Percentiles rank a stretch among this genome's conserved stretches.
Conservation (phyloP, 1,284 basidiomycete genomes). For the Moniliella sp. region DNA sequence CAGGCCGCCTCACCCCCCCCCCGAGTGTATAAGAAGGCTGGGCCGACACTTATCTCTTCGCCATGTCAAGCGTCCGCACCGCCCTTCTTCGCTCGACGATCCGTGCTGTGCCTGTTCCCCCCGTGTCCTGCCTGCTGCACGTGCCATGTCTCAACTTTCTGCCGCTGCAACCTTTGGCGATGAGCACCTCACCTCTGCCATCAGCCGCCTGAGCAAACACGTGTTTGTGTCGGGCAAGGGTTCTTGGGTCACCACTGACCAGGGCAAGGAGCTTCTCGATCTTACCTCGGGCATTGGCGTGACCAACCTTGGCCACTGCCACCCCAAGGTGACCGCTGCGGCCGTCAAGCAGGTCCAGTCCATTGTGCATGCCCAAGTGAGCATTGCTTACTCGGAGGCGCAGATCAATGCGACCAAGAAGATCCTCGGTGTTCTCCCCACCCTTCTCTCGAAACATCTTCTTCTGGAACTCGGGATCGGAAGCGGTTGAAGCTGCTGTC, state of each 20-base stretch:
- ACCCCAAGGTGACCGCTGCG: constrained; percentile 22
- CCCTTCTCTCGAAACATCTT: constrained; percentile 63
- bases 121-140: too few species aligned
- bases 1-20: too few species aligned
- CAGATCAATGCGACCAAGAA: constrained; percentile 18
- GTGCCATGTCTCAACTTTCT: too few species aligned
- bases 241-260: constrained; percentile 16
- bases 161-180: constrained; percentile 13
- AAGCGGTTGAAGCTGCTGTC: constrained; percentile 62
- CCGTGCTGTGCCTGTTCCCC: too few species aligned
- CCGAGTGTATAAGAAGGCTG: too few species aligned
- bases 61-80: too few species aligned
- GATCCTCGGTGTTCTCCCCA: constrained; percentile 45
- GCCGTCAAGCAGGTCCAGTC: constrained; percentile 22
- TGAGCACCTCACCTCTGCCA: constrained; percentile 22
- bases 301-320: constrained; percentile 29
- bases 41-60: too few species aligned
- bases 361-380: constrained; percentile 29
- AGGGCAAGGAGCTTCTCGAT: constrained; percentile 23
- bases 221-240: constrained; percentile 23
- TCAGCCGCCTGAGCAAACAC: constrained; percentile 20
- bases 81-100: too few species aligned
- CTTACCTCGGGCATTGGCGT: constrained; percentile 31
- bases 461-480: constrained; percentile 70
- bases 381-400: constrained; percentile 18